These are phyloP conservation scores for Russula sp. DNA, from an alignment of 768 basidiomycete species.

Conservation along the genomic window DNA sequence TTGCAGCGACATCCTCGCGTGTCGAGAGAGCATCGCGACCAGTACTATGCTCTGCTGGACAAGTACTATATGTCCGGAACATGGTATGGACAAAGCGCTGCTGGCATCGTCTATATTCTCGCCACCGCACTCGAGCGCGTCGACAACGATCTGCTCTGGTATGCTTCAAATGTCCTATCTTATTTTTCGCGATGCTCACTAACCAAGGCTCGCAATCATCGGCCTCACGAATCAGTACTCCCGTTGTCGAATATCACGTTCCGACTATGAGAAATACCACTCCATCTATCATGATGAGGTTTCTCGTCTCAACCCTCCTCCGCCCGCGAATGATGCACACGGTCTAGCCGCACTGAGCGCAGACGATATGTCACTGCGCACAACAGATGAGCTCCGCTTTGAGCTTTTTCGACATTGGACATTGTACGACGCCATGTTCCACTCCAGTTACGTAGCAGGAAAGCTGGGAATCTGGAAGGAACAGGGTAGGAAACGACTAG, in stretches of 20 bases:
- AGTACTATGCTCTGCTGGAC: constrained; percentile 56
- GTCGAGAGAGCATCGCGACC: constrained; percentile 60
- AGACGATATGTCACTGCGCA: constrained; percentile 76
- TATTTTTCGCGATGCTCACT: background rate
- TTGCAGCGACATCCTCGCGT: constrained; percentile 46
- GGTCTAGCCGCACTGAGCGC: constrained; percentile 54
- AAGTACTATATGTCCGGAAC: constrained; percentile 84
- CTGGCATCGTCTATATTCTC: constrained; percentile 82
- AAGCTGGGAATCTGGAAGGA: constrained; percentile 97
- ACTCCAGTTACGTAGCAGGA: constrained; percentile 92
- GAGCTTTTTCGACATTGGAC: constrained; percentile 97
- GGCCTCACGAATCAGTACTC: constrained; percentile 92
- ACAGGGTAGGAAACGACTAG: constrained; percentile 78
- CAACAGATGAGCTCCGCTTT: constrained; percentile 87
- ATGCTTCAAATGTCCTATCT: constrained; percentile 19
- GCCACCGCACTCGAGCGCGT: constrained; percentile 86
- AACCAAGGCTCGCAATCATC: constrained; percentile 77
- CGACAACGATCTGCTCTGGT: constrained; percentile 94
- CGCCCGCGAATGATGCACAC: constrained; percentile 35
- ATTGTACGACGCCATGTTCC: constrained; percentile 95
- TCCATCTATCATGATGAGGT: constrained; percentile 86
- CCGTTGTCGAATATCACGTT: constrained; percentile 79
- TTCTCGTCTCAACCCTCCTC: constrained; percentile 73
- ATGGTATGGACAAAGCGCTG: constrained; percentile 83
- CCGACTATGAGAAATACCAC: constrained; percentile 77